These are phyloP conservation scores for Suillus hirtellus DNA, from an alignment of 768 basidiomycete genomes.

Conservation along the genomic window DNA sequence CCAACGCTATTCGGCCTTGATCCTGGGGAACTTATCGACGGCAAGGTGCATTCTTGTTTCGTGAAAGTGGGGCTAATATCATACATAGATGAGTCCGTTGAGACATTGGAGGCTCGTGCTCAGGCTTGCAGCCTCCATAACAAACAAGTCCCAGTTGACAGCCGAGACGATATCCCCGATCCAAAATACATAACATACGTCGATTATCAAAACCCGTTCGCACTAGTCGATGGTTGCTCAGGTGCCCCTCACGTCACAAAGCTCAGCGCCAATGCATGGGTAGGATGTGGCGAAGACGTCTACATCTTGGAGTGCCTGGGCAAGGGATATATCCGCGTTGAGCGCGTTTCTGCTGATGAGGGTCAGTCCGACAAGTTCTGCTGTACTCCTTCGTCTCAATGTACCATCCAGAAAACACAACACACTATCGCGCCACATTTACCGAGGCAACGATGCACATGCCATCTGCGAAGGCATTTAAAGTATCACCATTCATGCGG, in stretches of 20 bases:
- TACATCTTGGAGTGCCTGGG: conserved; percentile 79
- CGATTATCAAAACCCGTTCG: conserved; percentile 77
- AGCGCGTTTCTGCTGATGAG: conserved; percentile 40
- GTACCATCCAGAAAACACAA: conserved; percentile 15
- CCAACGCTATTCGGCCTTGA: conserved; percentile 88
- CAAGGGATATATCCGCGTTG: conserved; percentile 66
- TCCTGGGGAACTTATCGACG: conserved; percentile 62
- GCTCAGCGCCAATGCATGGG: conserved; percentile 71
- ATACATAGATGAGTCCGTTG: conserved; percentile 49
- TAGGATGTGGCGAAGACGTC: conserved; percentile 68
- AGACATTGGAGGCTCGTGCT: conserved; percentile 47
- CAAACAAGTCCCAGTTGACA: conserved; percentile 20
- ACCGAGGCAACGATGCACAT: conserved; percentile 51
- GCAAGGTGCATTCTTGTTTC: conserved; percentile 34
- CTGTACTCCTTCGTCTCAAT: neutral
- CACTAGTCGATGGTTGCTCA: conserved; percentile 48
- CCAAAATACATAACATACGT: conserved; percentile 69
- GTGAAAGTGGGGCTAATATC: conserved; percentile 8
- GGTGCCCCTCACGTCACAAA: conserved; percentile 54
- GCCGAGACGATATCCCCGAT: conserved; percentile 42
- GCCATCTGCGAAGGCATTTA: conserved; percentile 43
- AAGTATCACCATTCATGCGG: conserved; percentile 54
- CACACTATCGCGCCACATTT: conserved; percentile 51
- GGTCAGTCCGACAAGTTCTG: conserved; percentile 25
- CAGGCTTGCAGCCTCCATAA: conserved; percentile 19